A percentile compares a stretch with the other conserved stretches of the same genome.
phyloP scores from a whole-genome alignment of 768 basidiomycete species.

The Calocybe indica region DNA sequence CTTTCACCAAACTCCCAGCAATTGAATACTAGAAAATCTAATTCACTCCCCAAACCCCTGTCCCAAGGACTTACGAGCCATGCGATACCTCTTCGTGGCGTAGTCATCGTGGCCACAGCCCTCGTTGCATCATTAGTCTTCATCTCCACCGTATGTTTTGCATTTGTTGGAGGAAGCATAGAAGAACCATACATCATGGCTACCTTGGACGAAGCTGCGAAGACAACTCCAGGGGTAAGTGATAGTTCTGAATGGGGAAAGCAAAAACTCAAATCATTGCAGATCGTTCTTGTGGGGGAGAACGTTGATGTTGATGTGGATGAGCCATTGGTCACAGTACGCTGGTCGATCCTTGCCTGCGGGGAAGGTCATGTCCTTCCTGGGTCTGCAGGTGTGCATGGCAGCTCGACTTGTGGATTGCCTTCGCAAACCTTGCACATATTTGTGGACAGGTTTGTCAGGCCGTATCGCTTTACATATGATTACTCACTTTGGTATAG shows the following conservation, averaged over 20 bases:
- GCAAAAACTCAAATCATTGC: slow-evolving; percentile 6
- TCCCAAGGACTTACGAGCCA: slow-evolving; percentile 7
- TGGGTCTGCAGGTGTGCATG: slow-evolving; percentile 41
- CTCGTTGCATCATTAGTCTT: slow-evolving; percentile 42
- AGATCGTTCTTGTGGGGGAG: slow-evolving; percentile 54
- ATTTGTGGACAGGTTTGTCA: slow-evolving; percentile 43
- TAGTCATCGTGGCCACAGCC: slow-evolving; percentile 27
- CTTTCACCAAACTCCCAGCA: slow-evolving; percentile 16
- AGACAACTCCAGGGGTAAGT: slow-evolving; percentile 40
- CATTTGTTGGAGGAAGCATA: slow-evolving; percentile 39
- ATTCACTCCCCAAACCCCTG: too few relatives aligned
- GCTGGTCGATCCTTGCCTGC: slow-evolving; percentile 52
- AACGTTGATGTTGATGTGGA: slow-evolving; percentile 54
- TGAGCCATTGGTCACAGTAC: slow-evolving; percentile 48
- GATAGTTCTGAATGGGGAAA: not conserved
- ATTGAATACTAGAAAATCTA: too few relatives aligned
- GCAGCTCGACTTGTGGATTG: slow-evolving; percentile 39
- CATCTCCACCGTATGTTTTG: slow-evolving; percentile 38
- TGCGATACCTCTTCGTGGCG: slow-evolving; percentile 22
- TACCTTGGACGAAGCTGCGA: slow-evolving; percentile 33
- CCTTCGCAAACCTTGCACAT: slow-evolving; percentile 35
- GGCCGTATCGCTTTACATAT: not conserved
- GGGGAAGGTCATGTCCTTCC: slow-evolving; percentile 38
- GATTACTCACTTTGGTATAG: slow-evolving; percentile 15
- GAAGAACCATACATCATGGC: slow-evolving; percentile 35